A percentile compares a stretch with the other conserved stretches of the same genome.
Evolutionary conservation across 1,284 basidiomycete species (phyloP).

Genomic region (Jaminaea rosea): DNA sequence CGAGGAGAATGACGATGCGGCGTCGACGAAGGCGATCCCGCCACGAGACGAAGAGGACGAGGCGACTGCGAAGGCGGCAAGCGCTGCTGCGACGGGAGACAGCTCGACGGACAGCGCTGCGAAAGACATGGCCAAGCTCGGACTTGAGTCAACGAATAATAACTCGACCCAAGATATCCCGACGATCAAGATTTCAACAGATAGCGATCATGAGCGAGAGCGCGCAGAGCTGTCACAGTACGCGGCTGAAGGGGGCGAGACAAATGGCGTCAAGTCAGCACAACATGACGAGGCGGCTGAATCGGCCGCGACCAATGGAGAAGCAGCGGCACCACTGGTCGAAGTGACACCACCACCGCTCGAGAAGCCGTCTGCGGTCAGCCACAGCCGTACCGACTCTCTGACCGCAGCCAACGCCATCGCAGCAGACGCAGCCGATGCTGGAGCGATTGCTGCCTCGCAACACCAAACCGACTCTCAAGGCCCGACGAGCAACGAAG

Average conservation of each 20-base stretch:
- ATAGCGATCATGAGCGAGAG: slow-evolving; percentile 59
- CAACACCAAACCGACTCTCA: slow-evolving; percentile 8
- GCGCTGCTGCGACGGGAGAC: neutral
- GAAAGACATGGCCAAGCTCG: slow-evolving; percentile 10
- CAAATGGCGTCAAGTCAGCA: neutral
- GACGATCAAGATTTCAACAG: slow-evolving; percentile 78
- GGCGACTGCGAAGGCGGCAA: neutral
- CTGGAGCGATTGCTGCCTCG: neutral
- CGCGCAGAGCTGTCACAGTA: slow-evolving; percentile 46
- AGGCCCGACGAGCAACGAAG: slow-evolving; percentile 19
- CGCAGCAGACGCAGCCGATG: slow-evolving; percentile 45
- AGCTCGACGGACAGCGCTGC: neutral
- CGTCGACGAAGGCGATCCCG: slow-evolving; percentile 2
- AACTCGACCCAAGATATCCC: slow-evolving; percentile 56
- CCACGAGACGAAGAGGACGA: slow-evolving; percentile 14
- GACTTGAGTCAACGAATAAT: slow-evolving; percentile 23
- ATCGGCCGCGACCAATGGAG: neutral
- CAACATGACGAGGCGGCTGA: neutral
- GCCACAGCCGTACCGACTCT: slow-evolving; percentile 27
- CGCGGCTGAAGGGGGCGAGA: slow-evolving; percentile 11
- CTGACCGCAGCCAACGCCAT: slow-evolving; percentile 14
- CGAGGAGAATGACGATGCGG: neutral
- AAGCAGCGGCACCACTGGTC: slow-evolving; percentile 10
- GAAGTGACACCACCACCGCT: slow-evolving; percentile 39
- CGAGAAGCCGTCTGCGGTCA: slow-evolving; percentile 49